A percentile compares a stretch with the other conserved stretches of the same genome.
phyloP scores from a whole-genome alignment of 345 rosid species.

The Mangifera indica region DNA sequence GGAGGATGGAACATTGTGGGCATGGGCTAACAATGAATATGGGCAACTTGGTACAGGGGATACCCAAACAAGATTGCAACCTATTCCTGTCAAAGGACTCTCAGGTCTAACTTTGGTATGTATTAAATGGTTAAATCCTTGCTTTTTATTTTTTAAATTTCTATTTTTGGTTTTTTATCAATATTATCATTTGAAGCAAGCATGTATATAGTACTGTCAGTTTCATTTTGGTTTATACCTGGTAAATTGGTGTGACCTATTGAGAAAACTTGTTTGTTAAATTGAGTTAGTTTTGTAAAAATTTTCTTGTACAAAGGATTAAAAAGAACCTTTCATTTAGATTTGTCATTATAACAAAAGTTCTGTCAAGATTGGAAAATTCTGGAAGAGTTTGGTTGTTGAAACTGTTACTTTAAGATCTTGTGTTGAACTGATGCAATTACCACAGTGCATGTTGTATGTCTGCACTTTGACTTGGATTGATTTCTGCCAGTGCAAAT shows the following conservation, averaged over 20 bases:
- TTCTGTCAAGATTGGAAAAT: background rate
- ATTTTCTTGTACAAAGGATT: background rate
- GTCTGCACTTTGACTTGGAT: background rate
- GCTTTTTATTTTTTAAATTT: background rate
- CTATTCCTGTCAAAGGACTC: slow-evolving; percentile 87
- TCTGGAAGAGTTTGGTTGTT: background rate
- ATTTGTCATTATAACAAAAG: background rate
- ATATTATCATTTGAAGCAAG: background rate
- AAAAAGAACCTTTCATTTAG: background rate
- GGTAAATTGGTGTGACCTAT: background rate
- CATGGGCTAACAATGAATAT: slow-evolving; percentile 98
- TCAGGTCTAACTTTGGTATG: slow-evolving; percentile 80
- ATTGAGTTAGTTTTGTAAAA: background rate
- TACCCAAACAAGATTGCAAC: slow-evolving; percentile 97
- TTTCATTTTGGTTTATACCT: background rate
- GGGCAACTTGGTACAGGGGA: slow-evolving; percentile 99
- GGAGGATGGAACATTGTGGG: slow-evolving; percentile 93
- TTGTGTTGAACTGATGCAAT: background rate
- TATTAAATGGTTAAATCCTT: slow-evolving; percentile 11
- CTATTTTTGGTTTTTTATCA: background rate
- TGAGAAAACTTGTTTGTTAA: background rate
- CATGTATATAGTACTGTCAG: background rate
- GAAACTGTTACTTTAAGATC: background rate
- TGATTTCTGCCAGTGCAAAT: background rate
- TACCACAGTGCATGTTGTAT: background rate